Conservation (phyloP, 2,329 filamentous ascomycete species). For the Ceratocystiopsis brevicomis region DNA sequence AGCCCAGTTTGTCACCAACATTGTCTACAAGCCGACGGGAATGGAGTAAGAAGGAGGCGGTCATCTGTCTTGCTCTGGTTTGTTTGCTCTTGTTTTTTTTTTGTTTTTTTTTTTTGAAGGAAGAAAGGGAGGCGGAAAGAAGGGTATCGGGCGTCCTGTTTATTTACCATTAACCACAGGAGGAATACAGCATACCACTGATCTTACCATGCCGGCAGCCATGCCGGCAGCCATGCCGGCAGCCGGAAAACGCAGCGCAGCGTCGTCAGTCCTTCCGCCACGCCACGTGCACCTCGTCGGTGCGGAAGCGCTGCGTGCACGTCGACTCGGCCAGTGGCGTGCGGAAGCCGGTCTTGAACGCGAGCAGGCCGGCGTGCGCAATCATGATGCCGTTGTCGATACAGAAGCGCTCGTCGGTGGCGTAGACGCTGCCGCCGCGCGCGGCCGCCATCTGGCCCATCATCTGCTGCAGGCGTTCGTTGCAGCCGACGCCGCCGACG, state of each 20-base stretch:
- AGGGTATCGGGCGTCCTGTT: too few relatives aligned
- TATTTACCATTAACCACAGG: too few relatives aligned
- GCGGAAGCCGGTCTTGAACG: conserved; percentile 61
- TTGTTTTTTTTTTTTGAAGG: too few relatives aligned
- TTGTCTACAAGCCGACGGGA: conserved; percentile 83
- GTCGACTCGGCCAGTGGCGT: conserved; percentile 65
- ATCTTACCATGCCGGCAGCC: too few relatives aligned
- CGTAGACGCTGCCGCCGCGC: conserved; percentile 75
- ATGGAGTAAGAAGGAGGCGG: too few relatives aligned
- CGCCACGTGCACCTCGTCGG: conserved; percentile 61
- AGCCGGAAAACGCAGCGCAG: neutral
- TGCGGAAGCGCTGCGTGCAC: conserved; percentile 68
- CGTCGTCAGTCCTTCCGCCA: conserved; percentile 42
- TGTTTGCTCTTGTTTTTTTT: too few relatives aligned
- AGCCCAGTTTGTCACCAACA: conserved; percentile 82
- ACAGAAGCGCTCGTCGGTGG: conserved; percentile 92
- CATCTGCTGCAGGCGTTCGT: conserved; percentile 90
- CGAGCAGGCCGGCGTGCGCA: conserved; percentile 79
- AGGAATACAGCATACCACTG: neutral
- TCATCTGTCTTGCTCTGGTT: too few relatives aligned
- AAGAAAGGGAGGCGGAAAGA: too few relatives aligned
- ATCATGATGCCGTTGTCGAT: conserved; percentile 99
- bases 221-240: too few relatives aligned
- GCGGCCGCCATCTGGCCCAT: conserved; percentile 91
- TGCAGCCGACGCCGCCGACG: conserved; percentile 89